Evolutionary conservation across 148 eudicot species (phyloP).

Genomic region (Chenopodium album): DNA sequence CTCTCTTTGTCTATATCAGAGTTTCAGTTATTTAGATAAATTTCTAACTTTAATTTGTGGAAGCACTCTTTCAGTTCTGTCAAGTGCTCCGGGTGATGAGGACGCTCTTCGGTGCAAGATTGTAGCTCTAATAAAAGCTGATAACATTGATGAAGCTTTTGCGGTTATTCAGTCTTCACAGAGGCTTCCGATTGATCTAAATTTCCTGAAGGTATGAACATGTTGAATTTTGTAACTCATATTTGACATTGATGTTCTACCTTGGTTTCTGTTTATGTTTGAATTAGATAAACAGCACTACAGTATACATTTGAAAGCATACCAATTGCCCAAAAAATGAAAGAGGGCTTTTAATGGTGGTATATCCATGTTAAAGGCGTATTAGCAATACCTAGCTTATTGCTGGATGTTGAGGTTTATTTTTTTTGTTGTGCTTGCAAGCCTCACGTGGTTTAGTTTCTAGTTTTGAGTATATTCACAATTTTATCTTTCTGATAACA

Average conservation of each 20-base stretch:
- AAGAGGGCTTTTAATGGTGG: background rate
- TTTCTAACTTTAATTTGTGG: constrained; percentile 5
- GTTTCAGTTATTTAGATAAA: background rate
- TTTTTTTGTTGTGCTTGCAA: background rate
- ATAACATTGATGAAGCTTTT: constrained; percentile 64
- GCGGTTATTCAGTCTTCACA: constrained; percentile 43
- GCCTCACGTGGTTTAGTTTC: background rate
- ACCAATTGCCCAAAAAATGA: background rate
- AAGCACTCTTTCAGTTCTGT: constrained; percentile 43
- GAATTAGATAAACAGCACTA: background rate
- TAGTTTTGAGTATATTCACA: background rate
- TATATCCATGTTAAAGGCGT: background rate
- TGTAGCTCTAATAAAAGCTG: constrained; percentile 65
- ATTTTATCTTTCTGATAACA: background rate
- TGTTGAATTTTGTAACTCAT: background rate
- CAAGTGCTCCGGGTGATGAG: constrained; percentile 73
- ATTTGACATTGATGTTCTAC: background rate
- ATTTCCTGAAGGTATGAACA: constrained; percentile 58
- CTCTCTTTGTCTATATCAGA: background rate
- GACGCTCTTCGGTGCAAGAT: constrained; percentile 84
- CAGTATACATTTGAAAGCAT: background rate
- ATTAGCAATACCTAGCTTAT: background rate
- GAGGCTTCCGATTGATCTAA: constrained; percentile 54
- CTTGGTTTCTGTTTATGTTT: background rate
- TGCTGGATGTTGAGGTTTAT: background rate